Evolutionary conservation across 2,329 filamentous ascomycete species (phyloP).

Genomic region (Davidsoniella australis): DNA sequence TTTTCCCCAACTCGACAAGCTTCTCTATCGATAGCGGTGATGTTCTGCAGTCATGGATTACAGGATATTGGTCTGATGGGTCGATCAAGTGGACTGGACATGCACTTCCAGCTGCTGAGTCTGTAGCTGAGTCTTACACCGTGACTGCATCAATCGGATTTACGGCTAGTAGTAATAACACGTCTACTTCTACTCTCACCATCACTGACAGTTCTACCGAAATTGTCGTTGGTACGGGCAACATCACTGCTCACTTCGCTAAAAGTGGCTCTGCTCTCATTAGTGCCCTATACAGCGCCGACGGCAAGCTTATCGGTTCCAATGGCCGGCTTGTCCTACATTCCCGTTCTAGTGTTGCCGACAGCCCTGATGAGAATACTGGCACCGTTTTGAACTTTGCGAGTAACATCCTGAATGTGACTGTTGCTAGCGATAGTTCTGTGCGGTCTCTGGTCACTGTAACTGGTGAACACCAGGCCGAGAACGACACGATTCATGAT

Average conservation of each 20-base stretch:
- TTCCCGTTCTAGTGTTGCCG: slow-evolving; percentile 30
- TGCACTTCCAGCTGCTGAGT: slow-evolving; percentile 29
- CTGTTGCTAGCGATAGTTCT: slow-evolving; percentile 26
- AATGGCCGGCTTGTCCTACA: slow-evolving; percentile 35
- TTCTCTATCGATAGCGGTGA: slow-evolving; percentile 20
- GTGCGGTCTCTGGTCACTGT: slow-evolving; percentile 31
- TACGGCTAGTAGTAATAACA: background rate
- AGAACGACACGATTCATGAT: slow-evolving; percentile 15
- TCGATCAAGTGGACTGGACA: slow-evolving; percentile 46
- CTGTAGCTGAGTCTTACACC: slow-evolving; percentile 25
- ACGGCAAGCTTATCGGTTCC: slow-evolving; percentile 26
- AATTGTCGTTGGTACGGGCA: slow-evolving; percentile 28
- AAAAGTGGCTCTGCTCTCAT: slow-evolving; percentile 26
- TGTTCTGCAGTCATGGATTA: slow-evolving; percentile 34
- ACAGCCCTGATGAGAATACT: slow-evolving; percentile 23
- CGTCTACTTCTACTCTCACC: slow-evolving; percentile 1
- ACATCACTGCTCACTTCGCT: slow-evolving; percentile 25
- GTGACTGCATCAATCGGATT: slow-evolving; percentile 13
- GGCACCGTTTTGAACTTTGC: slow-evolving; percentile 29
- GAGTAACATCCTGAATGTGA: slow-evolving; percentile 33
- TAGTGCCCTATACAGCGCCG: slow-evolving; percentile 22
- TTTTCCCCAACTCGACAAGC: slow-evolving; percentile 20
- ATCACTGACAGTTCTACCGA: slow-evolving; percentile 16
- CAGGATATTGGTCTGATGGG: slow-evolving; percentile 41
- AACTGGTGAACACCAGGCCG: slow-evolving; percentile 22